A percentile compares a stretch with the other conserved stretches of the same genome.
Evolutionary conservation across 1,284 basidiomycete genomes (phyloP).

Genomic region (Cronartium ribicola): DNA sequence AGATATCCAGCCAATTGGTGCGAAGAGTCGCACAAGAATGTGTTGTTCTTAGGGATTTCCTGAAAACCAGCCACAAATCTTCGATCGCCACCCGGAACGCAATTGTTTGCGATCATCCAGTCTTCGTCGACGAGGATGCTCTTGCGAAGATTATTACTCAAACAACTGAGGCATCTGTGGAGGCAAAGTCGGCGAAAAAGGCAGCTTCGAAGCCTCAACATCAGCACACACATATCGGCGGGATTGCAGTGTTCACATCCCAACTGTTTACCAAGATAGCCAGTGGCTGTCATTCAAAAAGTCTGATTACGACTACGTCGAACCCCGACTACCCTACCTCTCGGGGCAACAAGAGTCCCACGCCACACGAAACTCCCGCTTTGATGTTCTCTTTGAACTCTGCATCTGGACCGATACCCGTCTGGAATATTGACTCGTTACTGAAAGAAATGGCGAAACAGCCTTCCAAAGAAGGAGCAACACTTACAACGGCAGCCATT

Average conservation of each 20-base stretch:
- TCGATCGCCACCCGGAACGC: not conserved
- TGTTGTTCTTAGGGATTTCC: conserved; percentile 7
- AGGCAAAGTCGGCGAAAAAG: not conserved
- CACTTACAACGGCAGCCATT: conserved; percentile 4
- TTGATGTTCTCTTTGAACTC: conserved; percentile 24
- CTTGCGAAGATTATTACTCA: conserved; percentile 8
- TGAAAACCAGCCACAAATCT: not conserved
- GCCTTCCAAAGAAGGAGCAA: not conserved
- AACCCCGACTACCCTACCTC: not conserved
- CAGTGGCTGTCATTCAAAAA: not conserved
- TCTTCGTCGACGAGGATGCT: conserved; percentile 6
- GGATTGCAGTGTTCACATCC: not conserved
- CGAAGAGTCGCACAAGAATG: conserved; percentile 31
- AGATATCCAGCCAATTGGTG: conserved; percentile 25
- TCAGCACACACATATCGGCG: not conserved
- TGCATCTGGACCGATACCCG: conserved; percentile 17
- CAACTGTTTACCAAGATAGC: not conserved
- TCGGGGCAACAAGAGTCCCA: not conserved
- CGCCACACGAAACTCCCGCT: not conserved
- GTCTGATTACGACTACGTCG: not conserved
- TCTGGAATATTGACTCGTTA: conserved; percentile 18
- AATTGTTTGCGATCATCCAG: not conserved
- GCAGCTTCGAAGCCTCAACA: not conserved
- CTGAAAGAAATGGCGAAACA: conserved; percentile 15
- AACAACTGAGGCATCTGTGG: not conserved